Conservation (phyloP, 768 basidiomycete genomes). For the Agrocybe chaxingu region DNA sequence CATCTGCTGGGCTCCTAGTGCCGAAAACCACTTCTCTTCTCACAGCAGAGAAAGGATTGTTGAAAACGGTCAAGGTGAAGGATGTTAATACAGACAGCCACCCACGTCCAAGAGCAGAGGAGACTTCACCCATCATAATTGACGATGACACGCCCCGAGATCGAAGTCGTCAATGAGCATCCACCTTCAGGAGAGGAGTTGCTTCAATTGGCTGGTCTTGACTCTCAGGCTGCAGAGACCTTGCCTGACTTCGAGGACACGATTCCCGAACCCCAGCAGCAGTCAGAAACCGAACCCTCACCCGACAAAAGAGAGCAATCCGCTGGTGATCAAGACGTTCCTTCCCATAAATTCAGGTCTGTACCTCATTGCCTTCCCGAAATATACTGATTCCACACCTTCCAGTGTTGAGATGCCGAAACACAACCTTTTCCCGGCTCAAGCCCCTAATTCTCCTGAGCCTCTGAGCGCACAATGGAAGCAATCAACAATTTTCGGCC, state of each 20-base stretch:
- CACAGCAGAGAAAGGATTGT: constrained; percentile 46
- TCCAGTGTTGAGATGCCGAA: constrained; percentile 39
- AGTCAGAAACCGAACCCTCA: not conserved
- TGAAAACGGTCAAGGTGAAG: constrained; percentile 50
- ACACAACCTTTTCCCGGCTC: constrained; percentile 44
- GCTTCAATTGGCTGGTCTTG: constrained; percentile 47
- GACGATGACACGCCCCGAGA: constrained; percentile 11
- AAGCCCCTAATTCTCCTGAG: constrained; percentile 10
- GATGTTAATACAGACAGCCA: constrained; percentile 17
- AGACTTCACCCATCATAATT: constrained; percentile 12
- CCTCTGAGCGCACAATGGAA: constrained; percentile 30
- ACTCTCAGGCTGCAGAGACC: constrained; percentile 28
- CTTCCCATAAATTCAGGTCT: not conserved
- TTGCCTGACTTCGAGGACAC: constrained; percentile 61
- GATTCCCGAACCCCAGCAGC: constrained; percentile 6
- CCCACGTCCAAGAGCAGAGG: constrained; percentile 1
- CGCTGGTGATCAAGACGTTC: not conserved
- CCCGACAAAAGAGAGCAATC: not conserved
- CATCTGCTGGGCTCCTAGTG: constrained; percentile 39
- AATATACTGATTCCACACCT: not conserved
- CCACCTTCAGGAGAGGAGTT: constrained; percentile 33
- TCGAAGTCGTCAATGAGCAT: constrained; percentile 1
- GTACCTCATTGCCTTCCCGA: not conserved
- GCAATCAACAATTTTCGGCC: constrained; percentile 64
- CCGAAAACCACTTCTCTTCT: constrained; percentile 45